A percentile compares a stretch with the other conserved stretches of the same genome.
phyloP scores from a whole-genome alignment of 1,139 yeast species.

The Wickerhamomyces sp. region DNA sequence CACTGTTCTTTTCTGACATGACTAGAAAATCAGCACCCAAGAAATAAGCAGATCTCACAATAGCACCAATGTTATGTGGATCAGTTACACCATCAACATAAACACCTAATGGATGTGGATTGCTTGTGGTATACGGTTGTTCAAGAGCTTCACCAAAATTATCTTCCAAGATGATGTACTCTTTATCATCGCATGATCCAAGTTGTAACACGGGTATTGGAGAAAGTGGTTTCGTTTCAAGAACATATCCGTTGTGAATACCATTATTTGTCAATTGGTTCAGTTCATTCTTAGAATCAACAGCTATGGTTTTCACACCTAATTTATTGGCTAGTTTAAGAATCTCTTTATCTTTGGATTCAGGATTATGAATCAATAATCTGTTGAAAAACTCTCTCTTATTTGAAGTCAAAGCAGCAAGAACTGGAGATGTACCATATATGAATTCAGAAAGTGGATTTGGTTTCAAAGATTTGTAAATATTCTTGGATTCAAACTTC shows the following conservation, averaged over 20 bases:
- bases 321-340: constrained; percentile 39
- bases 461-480: constrained; percentile 15
- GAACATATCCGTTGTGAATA: constrained; percentile 78
- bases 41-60: constrained; percentile 74
- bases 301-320: constrained; percentile 39
- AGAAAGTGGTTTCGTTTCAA: constrained; percentile 59
- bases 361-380: constrained; percentile 43
- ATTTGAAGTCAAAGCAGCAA: constrained; percentile 58
- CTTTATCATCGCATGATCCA: constrained; percentile 28
- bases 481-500: constrained; percentile 12
- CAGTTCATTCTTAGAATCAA: constrained; percentile 49
- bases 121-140: constrained; percentile 19
- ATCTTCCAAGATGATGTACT: constrained; percentile 20
- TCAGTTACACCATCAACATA: constrained; percentile 82
- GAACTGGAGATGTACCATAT: constrained; percentile 73
- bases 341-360: constrained; percentile 34
- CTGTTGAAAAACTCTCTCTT: constrained; percentile 50
- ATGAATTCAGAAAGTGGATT: constrained; percentile 59
- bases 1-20: constrained; percentile 65
- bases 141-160: constrained; percentile 16
- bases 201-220: constrained; percentile 38
- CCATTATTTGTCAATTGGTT: constrained; percentile 60
- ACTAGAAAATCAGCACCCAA: constrained; percentile 82
- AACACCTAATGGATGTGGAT: constrained; percentile 60
- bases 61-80: constrained; percentile 88